Evolutionary conservation across 768 basidiomycete genomes (phyloP), one percentile per base, ranked within the genome.

Genomic region (Pisolithus sp.): DNA sequence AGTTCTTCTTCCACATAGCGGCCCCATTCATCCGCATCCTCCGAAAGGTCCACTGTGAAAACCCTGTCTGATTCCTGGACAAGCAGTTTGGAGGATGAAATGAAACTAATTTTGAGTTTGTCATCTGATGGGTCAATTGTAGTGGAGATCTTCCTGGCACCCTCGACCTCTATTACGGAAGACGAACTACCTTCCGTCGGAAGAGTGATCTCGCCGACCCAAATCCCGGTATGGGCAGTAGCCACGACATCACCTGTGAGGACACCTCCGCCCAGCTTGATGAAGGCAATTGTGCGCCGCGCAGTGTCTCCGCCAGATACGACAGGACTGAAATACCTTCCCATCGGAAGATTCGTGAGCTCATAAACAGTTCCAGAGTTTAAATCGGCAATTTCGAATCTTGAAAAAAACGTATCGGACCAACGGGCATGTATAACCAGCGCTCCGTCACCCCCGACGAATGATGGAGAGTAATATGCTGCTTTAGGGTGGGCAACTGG

Each of bases 391-490:
- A 89, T 57, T 67, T 89, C 86, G 58, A 89, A 78, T 3, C 77
- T 72, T 3, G 83, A 79, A 61, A 85, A 85, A 50, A 73, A 61
- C 7, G 69, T 67, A 59, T 86, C 76, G 0, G 85, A 86, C 86
- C 86, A 88, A 12, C 82, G 78, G 4, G 78, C 76, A 47, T 86
- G 86, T 15, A 89, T 62, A 10, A 86, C 64, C 21, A 85, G 63
- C 50, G 81, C 49, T 6, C 20, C 67, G 20, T 71, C 66, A n/a
- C 54, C 64, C 15, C 64, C 60, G 42, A 68, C 57, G 60, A 87
- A 86, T 5, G 79, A 74, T 2, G 86, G 86, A 0, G 85, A 84
- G 54, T 83, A 85, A 58, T 89, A 87, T 2, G 81, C 69, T 30
- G 69, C 72, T 6, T 66, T 63, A 10, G 72, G 51, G 48, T 81